phyloP scores from a whole-genome alignment of 2,329 filamentous ascomycete genomes.

The Byssothecium circinans region DNA sequence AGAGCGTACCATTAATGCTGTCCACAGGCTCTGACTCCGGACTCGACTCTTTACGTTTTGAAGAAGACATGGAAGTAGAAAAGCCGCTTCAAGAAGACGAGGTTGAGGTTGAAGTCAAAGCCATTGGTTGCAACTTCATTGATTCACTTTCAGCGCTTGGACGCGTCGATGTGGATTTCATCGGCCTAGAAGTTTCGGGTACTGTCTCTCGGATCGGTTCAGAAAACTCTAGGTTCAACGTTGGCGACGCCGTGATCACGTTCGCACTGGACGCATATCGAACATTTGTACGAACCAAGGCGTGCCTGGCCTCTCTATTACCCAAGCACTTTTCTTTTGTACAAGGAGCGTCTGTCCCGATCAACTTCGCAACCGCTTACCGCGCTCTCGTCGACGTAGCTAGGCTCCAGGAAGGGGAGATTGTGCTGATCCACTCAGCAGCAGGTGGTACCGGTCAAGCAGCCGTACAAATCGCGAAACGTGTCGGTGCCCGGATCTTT shows the following conservation, averaged over 20 bases:
- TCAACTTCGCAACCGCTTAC: slow-evolving; percentile 5
- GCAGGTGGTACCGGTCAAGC: slow-evolving; percentile 20
- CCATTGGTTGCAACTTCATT: slow-evolving; percentile 9
- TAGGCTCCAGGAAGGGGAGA: slow-evolving; percentile 28
- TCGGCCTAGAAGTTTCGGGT: slow-evolving; percentile 9
- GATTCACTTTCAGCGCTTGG: slow-evolving; percentile 1
- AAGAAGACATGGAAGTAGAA: too few relatives aligned
- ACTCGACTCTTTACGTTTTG: too few relatives aligned
- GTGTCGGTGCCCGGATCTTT: slow-evolving; percentile 14
- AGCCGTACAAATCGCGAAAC: slow-evolving; percentile 16
- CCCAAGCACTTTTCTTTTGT: neutral
- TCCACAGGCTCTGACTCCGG: too few relatives aligned
- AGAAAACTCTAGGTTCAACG: neutral
- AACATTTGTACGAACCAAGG: slow-evolving; percentile 15
- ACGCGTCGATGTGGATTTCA: neutral
- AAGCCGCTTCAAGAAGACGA: too few relatives aligned
- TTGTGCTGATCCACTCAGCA: slow-evolving; percentile 24
- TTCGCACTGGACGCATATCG: slow-evolving; percentile 13
- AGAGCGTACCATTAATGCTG: too few relatives aligned
- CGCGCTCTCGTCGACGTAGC: slow-evolving; percentile 24
- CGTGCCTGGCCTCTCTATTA: slow-evolving; percentile 8
- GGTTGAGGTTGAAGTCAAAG: slow-evolving; percentile 13
- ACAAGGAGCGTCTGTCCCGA: neutral
- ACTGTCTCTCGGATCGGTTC: slow-evolving; percentile 5
- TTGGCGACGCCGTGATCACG: slow-evolving; percentile 13